Base-by-base conservation (phyloP, 495 filamentous ascomycete species). In the Daldinia grandis region DNA sequence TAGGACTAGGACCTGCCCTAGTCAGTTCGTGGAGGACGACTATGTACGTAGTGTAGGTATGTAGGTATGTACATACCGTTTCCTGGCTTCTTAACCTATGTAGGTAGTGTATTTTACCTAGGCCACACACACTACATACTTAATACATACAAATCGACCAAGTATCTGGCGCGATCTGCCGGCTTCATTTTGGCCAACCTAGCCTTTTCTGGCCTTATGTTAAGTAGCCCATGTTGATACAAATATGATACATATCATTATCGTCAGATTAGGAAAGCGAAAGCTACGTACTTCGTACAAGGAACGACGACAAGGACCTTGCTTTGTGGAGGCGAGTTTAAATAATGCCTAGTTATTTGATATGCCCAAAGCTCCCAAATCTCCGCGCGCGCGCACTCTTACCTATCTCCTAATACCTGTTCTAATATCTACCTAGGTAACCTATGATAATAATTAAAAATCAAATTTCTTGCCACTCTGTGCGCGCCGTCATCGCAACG, bases 91-190 rank as follows among this genome's bases (percentile, higher is more conserved):
- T 50, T 21, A 65, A 66, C 57, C 56, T 64, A n/a, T n/a, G n/a
- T n/a, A n/a, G n/a, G n/a, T n/a, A n/a, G n/a, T n/a, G n/a, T n/a
- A 65, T 49, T 66, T 71, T 64, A 64, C 61, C 61, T 69, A 65
- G 57, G 62, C 47, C 31, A 51, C 17, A n/a, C n/a, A n/a, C n/a
- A n/a, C n/a, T n/a, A n/a, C n/a, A n/a, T n/a, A n/a, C n/a, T n/a
- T n/a, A n/a, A n/a, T n/a, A n/a, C n/a, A 50, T 40, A 55, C 6
- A 56, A 47, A 47, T 66, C 58, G 25, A 58, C 47, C 24, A 14
- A 40, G 25, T 51, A 62, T 60, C 64, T 73, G 51, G 65, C 58
- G 61, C 65, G 65, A 73, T 73, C 70, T 73, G 66, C 70, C 70
- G 70, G 51, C 65, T 62, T 73, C 70, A 69, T 64, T 69, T 65